Evolutionary conservation across 1,139 yeast genomes (phyloP).

Genomic region (Nematodospora anomalae): DNA sequence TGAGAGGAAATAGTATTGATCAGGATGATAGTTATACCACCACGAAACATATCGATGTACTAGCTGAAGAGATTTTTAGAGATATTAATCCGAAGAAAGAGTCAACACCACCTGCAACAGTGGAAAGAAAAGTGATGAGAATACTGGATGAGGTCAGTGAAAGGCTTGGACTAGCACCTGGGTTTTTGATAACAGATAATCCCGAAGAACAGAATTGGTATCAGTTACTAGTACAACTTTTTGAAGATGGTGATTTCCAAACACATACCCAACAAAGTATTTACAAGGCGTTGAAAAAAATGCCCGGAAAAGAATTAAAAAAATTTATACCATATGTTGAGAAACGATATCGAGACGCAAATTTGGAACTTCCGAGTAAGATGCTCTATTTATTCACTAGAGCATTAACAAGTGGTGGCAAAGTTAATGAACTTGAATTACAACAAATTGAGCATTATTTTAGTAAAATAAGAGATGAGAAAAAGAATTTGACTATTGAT

Average conservation of each 20-base stretch:
- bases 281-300: constrained; percentile 38
- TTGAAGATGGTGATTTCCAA: constrained; percentile 40
- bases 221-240: constrained; percentile 47
- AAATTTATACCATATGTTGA: constrained; percentile 35
- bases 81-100: constrained; percentile 6
- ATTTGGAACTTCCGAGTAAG: constrained; percentile 29
- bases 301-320: constrained; percentile 41
- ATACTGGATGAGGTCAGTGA: constrained; percentile 46
- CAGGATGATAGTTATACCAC: neutral
- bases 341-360: constrained; percentile 34
- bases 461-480: constrained; percentile 15
- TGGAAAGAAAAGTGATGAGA: constrained; percentile 7
- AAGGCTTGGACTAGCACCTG: constrained; percentile 49
- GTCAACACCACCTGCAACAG: neutral
- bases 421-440: constrained; percentile 24
- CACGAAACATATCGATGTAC: constrained; percentile 2
- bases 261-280: constrained; percentile 40
- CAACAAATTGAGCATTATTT: constrained; percentile 26
- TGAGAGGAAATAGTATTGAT: constrained; percentile 1
- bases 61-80: constrained; percentile 4
- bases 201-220: constrained; percentile 56
- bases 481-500: constrained; percentile 12
- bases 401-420: constrained; percentile 32
- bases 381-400: constrained; percentile 48
- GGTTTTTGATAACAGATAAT: constrained; percentile 38